A percentile compares a stretch with the other conserved stretches of the same genome.
Evolutionary conservation across 1,284 basidiomycete genomes (phyloP).

Genomic region (Microbotryum saponariae): DNA sequence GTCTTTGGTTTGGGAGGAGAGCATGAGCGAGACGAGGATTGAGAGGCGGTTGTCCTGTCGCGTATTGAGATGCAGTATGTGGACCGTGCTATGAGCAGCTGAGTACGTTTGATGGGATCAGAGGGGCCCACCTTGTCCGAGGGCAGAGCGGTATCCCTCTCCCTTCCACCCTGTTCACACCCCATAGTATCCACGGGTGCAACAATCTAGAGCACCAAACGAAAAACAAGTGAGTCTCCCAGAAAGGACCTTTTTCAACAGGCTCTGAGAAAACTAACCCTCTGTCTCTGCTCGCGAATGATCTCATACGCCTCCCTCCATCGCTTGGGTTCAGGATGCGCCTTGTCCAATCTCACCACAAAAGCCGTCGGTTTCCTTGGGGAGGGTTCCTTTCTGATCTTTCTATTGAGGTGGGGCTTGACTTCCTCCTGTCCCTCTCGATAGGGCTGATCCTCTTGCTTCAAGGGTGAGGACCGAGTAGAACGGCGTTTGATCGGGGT

Average conservation of each 20-base stretch:
- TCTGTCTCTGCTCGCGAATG: constrained; percentile 67
- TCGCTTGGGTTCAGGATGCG: constrained; percentile 62
- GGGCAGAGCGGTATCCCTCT: constrained; percentile 47
- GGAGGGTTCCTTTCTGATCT: not conserved
- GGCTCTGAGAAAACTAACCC: not conserved
- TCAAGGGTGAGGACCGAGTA: not conserved
- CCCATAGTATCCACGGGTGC: constrained; percentile 93
- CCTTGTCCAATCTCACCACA: constrained; percentile 52
- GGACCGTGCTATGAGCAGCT: not conserved
- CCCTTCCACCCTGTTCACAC: constrained; percentile 58
- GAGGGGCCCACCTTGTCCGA: constrained; percentile 54
- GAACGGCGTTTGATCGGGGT: constrained; percentile 1
- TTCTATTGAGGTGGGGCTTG: not conserved
- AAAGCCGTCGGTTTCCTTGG: constrained; percentile 47
- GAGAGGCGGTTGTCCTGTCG: constrained; percentile 66
- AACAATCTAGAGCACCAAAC: constrained; percentile 42
- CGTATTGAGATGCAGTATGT: too few species aligned
- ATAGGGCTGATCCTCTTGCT: not conserved
- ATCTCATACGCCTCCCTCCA: constrained; percentile 69
- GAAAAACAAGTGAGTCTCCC: not conserved
- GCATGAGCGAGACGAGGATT: constrained; percentile 85
- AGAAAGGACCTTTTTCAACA: too few species aligned
- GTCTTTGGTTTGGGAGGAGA: constrained; percentile 88
- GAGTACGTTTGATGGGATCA: not conserved
- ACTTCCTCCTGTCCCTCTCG: not conserved